Percentiles rank a stretch among this genome's conserved stretches.
Conservation (phyloP, 2,329 filamentous ascomycete genomes). For the Blastomyces parvus region DNA sequence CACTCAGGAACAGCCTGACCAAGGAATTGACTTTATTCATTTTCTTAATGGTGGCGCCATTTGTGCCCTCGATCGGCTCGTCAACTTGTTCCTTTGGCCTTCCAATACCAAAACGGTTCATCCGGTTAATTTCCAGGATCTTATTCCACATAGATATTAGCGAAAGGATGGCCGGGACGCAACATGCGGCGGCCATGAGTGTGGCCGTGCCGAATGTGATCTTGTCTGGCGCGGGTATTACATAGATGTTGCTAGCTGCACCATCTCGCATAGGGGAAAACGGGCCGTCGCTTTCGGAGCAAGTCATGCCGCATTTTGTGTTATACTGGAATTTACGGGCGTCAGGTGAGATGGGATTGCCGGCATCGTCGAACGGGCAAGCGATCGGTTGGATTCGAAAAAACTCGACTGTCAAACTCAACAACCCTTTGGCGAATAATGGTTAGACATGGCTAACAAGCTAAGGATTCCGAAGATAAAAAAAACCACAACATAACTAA, state of each 20-base stretch:
- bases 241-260: slow-evolving; percentile 52
- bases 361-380: slow-evolving; percentile 37
- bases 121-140: slow-evolving; percentile 55
- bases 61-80: slow-evolving; percentile 44
- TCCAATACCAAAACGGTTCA: slow-evolving; percentile 32
- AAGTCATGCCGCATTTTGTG: slow-evolving; percentile 41
- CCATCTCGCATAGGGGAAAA: slow-evolving; percentile 47
- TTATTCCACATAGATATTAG: slow-evolving; percentile 55
- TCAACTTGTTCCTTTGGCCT: slow-evolving; percentile 24
- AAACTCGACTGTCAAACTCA: slow-evolving; percentile 57
- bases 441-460: slow-evolving; percentile 1
- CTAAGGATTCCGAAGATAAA: slow-evolving; percentile 7
- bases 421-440: slow-evolving; percentile 36
- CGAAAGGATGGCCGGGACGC: slow-evolving; percentile 54
- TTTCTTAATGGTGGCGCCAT: slow-evolving; percentile 43
- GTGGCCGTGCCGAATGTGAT: slow-evolving; percentile 52
- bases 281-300: slow-evolving; percentile 40
- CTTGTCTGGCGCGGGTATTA: slow-evolving; percentile 48
- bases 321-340: slow-evolving; percentile 39
- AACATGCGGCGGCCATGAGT: slow-evolving; percentile 54
- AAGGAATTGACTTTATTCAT: slow-evolving; percentile 38
- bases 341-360: slow-evolving; percentile 29
- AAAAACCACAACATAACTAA: neutral
- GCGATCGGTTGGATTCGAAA: slow-evolving; percentile 42
- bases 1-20: slow-evolving; percentile 29